Evolutionary conservation across 768 basidiomycete species (phyloP), one percentile per base, ranked within the genome.

Genomic region (Agrocybe praecox): DNA sequence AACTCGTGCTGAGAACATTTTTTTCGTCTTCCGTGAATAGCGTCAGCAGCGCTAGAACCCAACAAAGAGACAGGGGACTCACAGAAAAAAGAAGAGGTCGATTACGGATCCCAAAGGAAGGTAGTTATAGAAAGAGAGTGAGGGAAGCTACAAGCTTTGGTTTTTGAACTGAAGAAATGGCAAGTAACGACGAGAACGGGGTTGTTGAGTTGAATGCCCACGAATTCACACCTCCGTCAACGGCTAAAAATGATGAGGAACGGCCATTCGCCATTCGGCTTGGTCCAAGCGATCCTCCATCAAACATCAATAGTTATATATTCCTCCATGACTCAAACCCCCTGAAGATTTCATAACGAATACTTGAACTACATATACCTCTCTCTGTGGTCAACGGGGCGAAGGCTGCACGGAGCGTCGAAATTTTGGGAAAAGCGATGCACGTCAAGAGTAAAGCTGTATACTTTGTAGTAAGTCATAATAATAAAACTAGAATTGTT

Each of bases 1-100:
- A 53, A 74, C 66, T 61, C 70, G 59, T 58, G 69, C 68, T 44
- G 68, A 57, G 63, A 78, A 73, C 78, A 80, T 78, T 50, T 58
- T 62, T 56, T 40, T 40, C n/a, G 5, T 40, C n/a, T n/a, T 40
- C 14, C 36, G 14, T 15, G 36, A 40, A n/a, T 6, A 4, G 36
- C n/a, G 36, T 40, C 36, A 40, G n/a, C n/a, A n/a, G n/a, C n/a
- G n/a, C n/a, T n/a, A n/a, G n/a, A n/a, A n/a, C n/a, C n/a, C n/a
- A n/a, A n/a, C n/a, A n/a, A n/a, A n/a, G 12, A 40, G n/a, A n/a
- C 36, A 15, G 36, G 14, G 4, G n/a, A 40, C 36, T 40, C 36
- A 40, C 36, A 40, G 12, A 40, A n/a, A 14, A 14, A 40, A 3
- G 36, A n/a, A n/a, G n/a, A n/a, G n/a, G n/a, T n/a, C n/a, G n/a